Evolutionary conservation across 1,284 basidiomycete species (phyloP).

Genomic region (Ganoderma leucocontextum): DNA sequence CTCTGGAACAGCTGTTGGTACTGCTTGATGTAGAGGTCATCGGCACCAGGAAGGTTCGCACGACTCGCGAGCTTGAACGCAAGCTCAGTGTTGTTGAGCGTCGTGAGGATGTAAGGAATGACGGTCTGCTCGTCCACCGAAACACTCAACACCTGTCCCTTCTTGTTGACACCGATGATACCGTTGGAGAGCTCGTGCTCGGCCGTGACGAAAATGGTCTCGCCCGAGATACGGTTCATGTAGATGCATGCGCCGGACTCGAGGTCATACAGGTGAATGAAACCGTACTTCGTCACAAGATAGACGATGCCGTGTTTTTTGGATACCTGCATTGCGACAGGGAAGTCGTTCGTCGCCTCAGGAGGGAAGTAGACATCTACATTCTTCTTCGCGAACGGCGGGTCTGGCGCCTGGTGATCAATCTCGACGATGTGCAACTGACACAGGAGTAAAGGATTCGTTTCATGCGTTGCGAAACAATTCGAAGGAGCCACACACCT

Average conservation of each 20-base stretch:
- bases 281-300: conserved; percentile 98
- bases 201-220: conserved; percentile 99
- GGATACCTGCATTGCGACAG: conserved; percentile 99
- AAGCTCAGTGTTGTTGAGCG: conserved; percentile 97
- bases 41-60: conserved; percentile 97
- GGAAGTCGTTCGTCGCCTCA: conserved; percentile 98
- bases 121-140: conserved; percentile 97
- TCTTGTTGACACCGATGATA: conserved; percentile 99
- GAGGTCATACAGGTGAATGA: conserved; percentile 99
- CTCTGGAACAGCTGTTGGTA: conserved; percentile 93
- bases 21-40: conserved; percentile 96
- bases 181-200: conserved; percentile 95
- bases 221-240: conserved; percentile 99
- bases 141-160: conserved; percentile 97
- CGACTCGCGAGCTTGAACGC: conserved; percentile 98
- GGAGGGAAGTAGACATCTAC: conserved; percentile 99
- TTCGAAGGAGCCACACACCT: conserved; percentile 62
- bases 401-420: conserved; percentile 94
- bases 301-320: conserved; percentile 97
- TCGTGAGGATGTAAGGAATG: conserved; percentile 93
- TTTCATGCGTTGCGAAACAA: not conserved
- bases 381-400: conserved; percentile 97
- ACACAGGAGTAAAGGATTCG: not conserved
- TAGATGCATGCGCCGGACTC: conserved; percentile 99
- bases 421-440: conserved; percentile 99